Evolutionary conservation across 495 filamentous ascomycete genomes (phyloP), one percentile per base, ranked within the genome.

Genomic region (Daldinia grandis): DNA sequence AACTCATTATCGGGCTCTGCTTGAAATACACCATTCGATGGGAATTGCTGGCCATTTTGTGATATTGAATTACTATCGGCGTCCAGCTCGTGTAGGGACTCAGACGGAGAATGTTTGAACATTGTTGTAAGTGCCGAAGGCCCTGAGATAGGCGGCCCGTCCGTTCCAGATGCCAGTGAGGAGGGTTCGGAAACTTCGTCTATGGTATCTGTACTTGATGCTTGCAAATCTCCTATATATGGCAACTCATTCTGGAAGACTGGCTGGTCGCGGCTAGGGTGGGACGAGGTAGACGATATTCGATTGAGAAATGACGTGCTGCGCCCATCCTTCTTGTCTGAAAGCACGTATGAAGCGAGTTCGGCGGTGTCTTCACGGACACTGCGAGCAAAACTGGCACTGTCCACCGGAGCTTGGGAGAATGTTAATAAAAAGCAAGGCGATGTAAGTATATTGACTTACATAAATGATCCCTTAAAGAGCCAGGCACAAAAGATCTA

Each of bases 291-390:
- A 58, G 81, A 79, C 37, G 75, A 79, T 62, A 73, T 71, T 37
- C 77, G 77, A 35, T 70, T 60, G 17, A 83, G 81, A 54, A 85
- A 82, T 27, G 81, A 76, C 37, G 78, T 71, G 60, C 76, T 80
- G 24, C 71, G 76, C 53, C 74, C 76, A 61, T 81, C 78, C 40
- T 82, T 74, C 60, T 86, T 84, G 72, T 90, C 87, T 58, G 91
- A 92, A 33, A 98, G 83, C n/a, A 91, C 91, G 69, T 92, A 92
- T 5, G 87, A 92, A 25, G 95, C 95, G 35, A 99, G 86, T 76
- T 97, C 93, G 33, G 93, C 93, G 1, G 95, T 97, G 74, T 97
- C 90, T 76, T 97, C 92, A 59, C 95, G 90, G 12, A 99, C 91
- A 63, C 88, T 91, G 47, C 88, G 86, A 24, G 91, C 88, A 79